A percentile compares a stretch with the other conserved stretches of the same genome.
Evolutionary conservation across 306 rosid species (phyloP).

Genomic region (Astragalus membranaceus): DNA sequence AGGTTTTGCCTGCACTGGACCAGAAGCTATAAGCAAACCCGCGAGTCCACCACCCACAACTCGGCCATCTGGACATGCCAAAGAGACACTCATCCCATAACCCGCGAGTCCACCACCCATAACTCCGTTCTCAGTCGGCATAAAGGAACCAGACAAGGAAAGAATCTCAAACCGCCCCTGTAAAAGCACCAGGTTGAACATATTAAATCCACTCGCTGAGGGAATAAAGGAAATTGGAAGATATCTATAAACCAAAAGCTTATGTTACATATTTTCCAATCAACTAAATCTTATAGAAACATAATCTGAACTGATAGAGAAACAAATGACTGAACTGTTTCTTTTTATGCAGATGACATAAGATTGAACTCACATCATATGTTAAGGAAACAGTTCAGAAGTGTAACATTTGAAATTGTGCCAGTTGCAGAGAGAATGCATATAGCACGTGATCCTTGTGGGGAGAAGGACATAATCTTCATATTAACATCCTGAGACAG

Average conservation of each 20-base stretch:
- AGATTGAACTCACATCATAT: conserved; percentile 42
- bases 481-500: conserved; percentile 49
- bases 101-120: conserved; percentile 84
- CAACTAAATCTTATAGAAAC: not conserved
- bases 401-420: conserved; percentile 61
- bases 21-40: conserved; percentile 78
- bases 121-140: conserved; percentile 68
- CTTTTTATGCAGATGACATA: not conserved
- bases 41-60: conserved; percentile 92
- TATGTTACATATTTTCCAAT: not conserved
- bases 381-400: conserved; percentile 60
- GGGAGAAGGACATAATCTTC: conserved; percentile 67
- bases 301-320: too few relatives aligned
- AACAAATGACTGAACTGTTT: conserved; percentile 5
- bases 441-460: conserved; percentile 56
- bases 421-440: conserved; percentile 71
- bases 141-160: conserved; percentile 78
- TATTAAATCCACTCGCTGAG: not conserved
- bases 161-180: conserved; percentile 93
- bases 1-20: conserved; percentile 79
- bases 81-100: conserved; percentile 87
- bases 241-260: not conserved
- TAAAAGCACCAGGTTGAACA: conserved; percentile 15
- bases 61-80: conserved; percentile 91
- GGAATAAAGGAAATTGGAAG: not conserved